Base-by-base conservation (phyloP, 352 stramenopile genomes). In the Peronospora belbahrii region DNA sequence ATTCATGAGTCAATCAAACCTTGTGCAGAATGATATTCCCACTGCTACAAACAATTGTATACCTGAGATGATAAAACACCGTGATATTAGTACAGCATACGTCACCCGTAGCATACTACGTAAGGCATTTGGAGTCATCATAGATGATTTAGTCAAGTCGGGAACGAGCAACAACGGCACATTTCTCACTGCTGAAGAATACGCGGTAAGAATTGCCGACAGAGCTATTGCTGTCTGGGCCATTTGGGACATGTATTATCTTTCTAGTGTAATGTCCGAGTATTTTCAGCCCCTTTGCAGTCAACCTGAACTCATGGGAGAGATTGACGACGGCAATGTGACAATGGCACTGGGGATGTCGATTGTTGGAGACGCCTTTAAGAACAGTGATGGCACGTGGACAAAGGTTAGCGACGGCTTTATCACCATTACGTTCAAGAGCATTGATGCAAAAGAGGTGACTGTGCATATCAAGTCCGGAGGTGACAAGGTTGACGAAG, bases 21-120 rank as follows among this genome's bases (percentile, higher is more conserved):
- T 80, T 18, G 55, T 82, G 28, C 41, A 73, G 10, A 69, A 71
- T 10, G 70, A 83, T 2, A 67, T 82, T 18, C 73, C 73, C 1
- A 61, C 64, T 2, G 60, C 67, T 14, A 70, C 60, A 14, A 70
- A 62, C 33, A 62, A 77, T 38, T 65, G 64, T 13, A 61, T 75
- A 33, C 36, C 46, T 22, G 62, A 70, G 15, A 50, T 69, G 6
- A 37, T 57, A 8, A 35, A 31, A 6, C 34, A 59, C 24, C 62
- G 48, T 6, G 34, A 67, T 23, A 39, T 56, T 14, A 10, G 10
- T 6, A 53, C 37, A 11, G 58, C 58, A 20, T 73, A 65, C 33
- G 39, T 19, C 11, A 64, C 39, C 14, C 67, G 73, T 36, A 62
- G 73, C 34, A 48, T 57, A 19, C 70, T 83, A 17, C 60, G 67